phyloP scores from a whole-genome alignment of 176 grass and related monocot species.

The Carex pumila region DNA sequence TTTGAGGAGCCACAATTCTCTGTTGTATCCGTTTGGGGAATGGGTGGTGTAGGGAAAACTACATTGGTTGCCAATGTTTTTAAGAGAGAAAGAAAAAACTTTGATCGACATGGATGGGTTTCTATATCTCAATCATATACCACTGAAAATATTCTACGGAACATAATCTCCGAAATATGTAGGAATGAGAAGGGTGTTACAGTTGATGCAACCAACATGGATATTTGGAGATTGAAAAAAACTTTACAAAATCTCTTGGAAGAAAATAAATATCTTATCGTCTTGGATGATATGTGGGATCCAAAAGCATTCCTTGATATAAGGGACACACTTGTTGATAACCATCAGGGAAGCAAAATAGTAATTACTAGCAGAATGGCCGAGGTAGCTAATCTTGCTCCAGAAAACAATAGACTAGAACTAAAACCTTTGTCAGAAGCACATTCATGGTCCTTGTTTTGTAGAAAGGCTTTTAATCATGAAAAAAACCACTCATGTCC shows the following conservation, averaged over 20 bases:
- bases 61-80: conserved; percentile 38
- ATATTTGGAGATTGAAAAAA: background rate
- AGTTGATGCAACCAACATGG: background rate
- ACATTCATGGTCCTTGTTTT: conserved; percentile 7
- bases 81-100: conserved; percentile 7
- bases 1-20: background rate
- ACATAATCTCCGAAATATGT: conserved; percentile 1
- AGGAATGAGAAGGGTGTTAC: background rate
- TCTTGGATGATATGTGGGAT: conserved; percentile 16
- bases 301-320: background rate
- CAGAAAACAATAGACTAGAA: background rate
- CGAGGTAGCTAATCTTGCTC: conserved; percentile 15
- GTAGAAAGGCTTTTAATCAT: conserved; percentile 5
- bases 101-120: conserved; percentile 13
- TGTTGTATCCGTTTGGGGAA: conserved; percentile 33
- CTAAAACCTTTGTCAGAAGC: conserved; percentile 10
- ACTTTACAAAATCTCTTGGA: background rate
- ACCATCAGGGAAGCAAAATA: background rate
- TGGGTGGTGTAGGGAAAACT: conserved; percentile 52
- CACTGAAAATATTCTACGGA: background rate
- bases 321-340: background rate
- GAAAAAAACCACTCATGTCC: background rate
- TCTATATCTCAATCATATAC: conserved; percentile 23
- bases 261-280: conserved; percentile 4
- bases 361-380: conserved; percentile 21